Percentiles rank a stretch among this genome's conserved stretches.
These are phyloP conservation scores for Isoetes taiwanensis DNA, from an alignment of 75 land plant genomes.

Conservation along the genomic window DNA sequence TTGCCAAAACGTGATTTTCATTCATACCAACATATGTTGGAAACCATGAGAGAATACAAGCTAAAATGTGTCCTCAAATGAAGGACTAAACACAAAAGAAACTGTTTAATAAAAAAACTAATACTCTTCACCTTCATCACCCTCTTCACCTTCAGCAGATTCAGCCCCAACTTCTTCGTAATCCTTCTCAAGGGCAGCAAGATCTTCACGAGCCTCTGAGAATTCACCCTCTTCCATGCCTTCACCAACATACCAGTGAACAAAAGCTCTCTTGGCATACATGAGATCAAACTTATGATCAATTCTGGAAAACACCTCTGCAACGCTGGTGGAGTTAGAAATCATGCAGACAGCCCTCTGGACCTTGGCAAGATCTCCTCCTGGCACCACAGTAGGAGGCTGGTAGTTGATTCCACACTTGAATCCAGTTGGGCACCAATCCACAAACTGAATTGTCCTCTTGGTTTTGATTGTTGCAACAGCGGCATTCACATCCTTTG, in stretches of 20 bases:
- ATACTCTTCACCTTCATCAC: conserved; percentile 32
- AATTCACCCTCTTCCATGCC: conserved; percentile 9
- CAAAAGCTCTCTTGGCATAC: conserved; percentile 8
- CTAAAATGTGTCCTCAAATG: too few species aligned
- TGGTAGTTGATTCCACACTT: neutral
- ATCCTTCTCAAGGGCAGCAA: conserved; percentile 21
- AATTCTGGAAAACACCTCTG: neutral
- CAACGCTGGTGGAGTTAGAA: conserved; percentile 9
- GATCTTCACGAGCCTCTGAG: too few species aligned
- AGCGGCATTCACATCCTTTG: too few species aligned
- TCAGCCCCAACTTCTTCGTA: conserved; percentile 46
- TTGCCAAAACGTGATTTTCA: too few species aligned
- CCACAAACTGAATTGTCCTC: too few species aligned
- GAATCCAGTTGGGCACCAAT: too few species aligned
- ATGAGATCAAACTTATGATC: neutral
- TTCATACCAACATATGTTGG: too few species aligned
- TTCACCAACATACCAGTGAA: conserved; percentile 15
- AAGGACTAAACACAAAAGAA: too few species aligned
- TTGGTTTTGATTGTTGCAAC: too few species aligned
- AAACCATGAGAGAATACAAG: too few species aligned
- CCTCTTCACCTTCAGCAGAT: conserved; percentile 31
- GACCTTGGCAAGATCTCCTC: conserved; percentile 10
- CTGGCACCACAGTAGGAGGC: conserved; percentile 9
- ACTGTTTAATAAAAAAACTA: too few species aligned
- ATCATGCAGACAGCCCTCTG: conserved; percentile 11